Base-by-base conservation (phyloP, 2,329 filamentous ascomycete genomes). In the Diaporthe amygdali region DNA sequence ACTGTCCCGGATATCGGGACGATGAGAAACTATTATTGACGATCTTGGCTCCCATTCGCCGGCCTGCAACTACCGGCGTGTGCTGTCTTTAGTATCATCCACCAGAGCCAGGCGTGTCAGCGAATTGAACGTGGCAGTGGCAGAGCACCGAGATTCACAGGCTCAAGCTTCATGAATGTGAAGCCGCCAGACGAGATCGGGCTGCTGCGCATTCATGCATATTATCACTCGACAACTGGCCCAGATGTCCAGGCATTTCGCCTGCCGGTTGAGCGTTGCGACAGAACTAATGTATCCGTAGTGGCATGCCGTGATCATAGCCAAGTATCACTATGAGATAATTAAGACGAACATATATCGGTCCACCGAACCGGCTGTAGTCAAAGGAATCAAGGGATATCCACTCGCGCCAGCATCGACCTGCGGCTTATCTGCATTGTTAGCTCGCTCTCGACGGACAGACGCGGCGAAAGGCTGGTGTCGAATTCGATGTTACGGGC, bases 151-250 rank as follows among this genome's bases (percentile, higher is more conserved):
- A 46, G 56, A 63, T 63, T 63, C 47, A 44, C 56, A 63, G 56
- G 56, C 41, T 17, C 56, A 47, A 27, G 20, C 56, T 30, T 49
- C 59, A 47, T 63, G 59, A 63, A 63, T 47, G 59, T 41, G 59
- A 63, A 47, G 59, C 59, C 44, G 30, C 41, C 59, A 64, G 41
- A 44, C 59, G 59, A 64, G 12, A 37, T 37, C 59, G 59, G 59
- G 59, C 44, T 49, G 59, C 59, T 64, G 44, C 32, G n/a, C 30
- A 49, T 64, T 64, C 59, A 64, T 64, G 59, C 59, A n/a, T n/a
- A 46, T 56, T 10, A 15, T 37, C 59, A 27, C 44, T 41, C 22
- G 41, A 63, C 56, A 47, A 37, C 41, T 37, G 41, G 41, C 27
- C 32, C 41, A 12, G 44, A 15, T 30, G 41, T 49, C 44, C 59